Evolutionary conservation across 2,329 filamentous ascomycete species (phyloP).

Genomic region (Zymoseptoria pseudotritici): DNA sequence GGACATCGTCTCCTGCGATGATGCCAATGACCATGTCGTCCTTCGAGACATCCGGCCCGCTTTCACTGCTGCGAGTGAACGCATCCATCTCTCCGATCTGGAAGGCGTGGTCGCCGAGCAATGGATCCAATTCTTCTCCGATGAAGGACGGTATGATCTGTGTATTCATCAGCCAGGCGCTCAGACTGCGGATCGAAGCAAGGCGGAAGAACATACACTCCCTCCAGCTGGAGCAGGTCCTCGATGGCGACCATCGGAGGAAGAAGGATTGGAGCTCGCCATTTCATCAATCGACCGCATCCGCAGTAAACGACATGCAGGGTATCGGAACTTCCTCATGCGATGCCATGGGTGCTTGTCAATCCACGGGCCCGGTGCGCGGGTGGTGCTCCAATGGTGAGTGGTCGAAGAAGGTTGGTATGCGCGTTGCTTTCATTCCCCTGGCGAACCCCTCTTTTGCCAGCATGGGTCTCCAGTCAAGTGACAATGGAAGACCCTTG

Average conservation of each 20-base stretch:
- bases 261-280: not conserved
- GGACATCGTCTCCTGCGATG: constrained; percentile 22
- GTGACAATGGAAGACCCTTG: not conserved
- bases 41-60: constrained; percentile 11
- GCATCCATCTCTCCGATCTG: not conserved
- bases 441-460: not conserved
- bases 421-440: not conserved
- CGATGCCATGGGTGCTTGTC: not conserved
- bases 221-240: not conserved
- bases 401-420: not conserved
- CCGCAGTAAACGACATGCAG: not conserved
- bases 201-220: not conserved
- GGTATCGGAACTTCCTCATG: not conserved
- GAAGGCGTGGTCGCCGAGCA: not conserved
- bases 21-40: constrained; percentile 21
- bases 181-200: not conserved
- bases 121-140: not conserved
- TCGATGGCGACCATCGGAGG: not conserved
- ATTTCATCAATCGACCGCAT: not conserved
- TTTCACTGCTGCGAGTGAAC: not conserved
- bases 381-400: not conserved
- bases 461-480: not conserved
- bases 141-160: not conserved
- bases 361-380: not conserved
- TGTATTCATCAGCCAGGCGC: not conserved